Base-by-base conservation (phyloP, 257 asterid genomes). In the Euphrasia confusa region DNA sequence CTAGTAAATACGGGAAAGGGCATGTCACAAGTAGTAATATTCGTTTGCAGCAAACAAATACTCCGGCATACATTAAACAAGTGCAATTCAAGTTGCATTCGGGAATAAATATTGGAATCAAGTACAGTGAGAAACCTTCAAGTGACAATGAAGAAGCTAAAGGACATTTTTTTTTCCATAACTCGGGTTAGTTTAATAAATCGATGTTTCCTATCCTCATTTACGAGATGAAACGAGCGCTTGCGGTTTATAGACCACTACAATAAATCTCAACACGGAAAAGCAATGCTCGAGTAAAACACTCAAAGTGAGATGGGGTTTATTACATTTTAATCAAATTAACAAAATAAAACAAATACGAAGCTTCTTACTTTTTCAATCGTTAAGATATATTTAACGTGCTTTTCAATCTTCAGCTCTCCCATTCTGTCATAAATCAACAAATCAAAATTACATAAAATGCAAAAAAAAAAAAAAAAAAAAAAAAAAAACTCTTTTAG, bases 371-470 rank as follows among this genome's bases (percentile, higher is more conserved):
- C 79, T 72, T 75, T 75, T 66, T 75, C 79, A 32, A 75, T 40
- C 9, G 71, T 18, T 58, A 75, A 3, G 64, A 75, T 62, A 55
- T 75, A 75, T 15, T 66, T 75, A 50, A 63, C 67, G 70, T 75
- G 79, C 50, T 75, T 75, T 58, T 66, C 79, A 30, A 33, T 33
- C 79, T 49, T 61, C 59, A 74, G 72, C 67, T 70, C 79, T 17
- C 48, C 79, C 79, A 74, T 74, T 49, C 75, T 69, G 75, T 50
- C 56, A 59, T 17, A 11, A 21, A 30, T 71, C 50, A 49, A 58
- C 61, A 67, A 35, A 42, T n/a, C 27, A 21, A 60, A 60, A 26
- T 49, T 52, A 4, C 2, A 48, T 8, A 52, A 32, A 0, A 21
- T 21, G 24, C 0, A 21, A 21, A 21, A 21, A 21, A 21, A 21